A percentile compares a stretch with the other conserved stretches of the same genome.
phyloP scores from a whole-genome alignment of 176 grass and related monocot genomes.

The Avena sativa region DNA sequence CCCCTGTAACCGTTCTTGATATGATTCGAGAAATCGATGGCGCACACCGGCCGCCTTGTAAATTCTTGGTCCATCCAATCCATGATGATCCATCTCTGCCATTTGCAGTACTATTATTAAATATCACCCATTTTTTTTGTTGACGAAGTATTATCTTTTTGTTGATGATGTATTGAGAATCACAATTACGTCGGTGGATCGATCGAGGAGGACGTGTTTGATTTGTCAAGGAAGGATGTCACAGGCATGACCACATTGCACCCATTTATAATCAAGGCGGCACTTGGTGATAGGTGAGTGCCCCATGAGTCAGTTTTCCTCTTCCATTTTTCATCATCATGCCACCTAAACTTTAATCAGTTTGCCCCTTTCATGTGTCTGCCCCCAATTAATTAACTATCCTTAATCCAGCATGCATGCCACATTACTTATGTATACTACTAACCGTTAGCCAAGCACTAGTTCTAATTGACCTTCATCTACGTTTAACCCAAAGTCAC shows the following conservation, averaged over 20 bases:
- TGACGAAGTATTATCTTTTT: background rate
- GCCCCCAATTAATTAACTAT: conserved; percentile 22
- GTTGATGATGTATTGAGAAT: background rate
- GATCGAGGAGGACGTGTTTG: conserved; percentile 24
- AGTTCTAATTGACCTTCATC: background rate
- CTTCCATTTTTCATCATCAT: conserved; percentile 30
- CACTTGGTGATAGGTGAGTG: conserved; percentile 34
- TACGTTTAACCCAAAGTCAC: conserved; percentile 43
- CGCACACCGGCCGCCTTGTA: conserved; percentile 13
- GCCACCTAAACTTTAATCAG: conserved; percentile 31
- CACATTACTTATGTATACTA: background rate
- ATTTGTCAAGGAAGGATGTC: conserved; percentile 8
- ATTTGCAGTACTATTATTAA: background rate
- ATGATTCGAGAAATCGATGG: conserved; percentile 35
- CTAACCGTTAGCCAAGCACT: conserved; percentile 14
- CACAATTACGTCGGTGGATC: background rate
- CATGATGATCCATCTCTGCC: conserved; percentile 22
- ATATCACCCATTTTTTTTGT: conserved; percentile 10
- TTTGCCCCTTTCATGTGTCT: conserved; percentile 19
- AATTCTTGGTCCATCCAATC: conserved; percentile 50
- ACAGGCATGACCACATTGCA: conserved; percentile 38
- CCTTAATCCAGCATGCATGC: conserved; percentile 34
- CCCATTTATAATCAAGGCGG: background rate
- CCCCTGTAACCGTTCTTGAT: conserved; percentile 53
- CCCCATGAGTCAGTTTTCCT: conserved; percentile 54